Evolutionary conservation across 805 yeast species (phyloP), one percentile per base, ranked within the genome.

Genomic region (Metschnikowia reukaufii): DNA sequence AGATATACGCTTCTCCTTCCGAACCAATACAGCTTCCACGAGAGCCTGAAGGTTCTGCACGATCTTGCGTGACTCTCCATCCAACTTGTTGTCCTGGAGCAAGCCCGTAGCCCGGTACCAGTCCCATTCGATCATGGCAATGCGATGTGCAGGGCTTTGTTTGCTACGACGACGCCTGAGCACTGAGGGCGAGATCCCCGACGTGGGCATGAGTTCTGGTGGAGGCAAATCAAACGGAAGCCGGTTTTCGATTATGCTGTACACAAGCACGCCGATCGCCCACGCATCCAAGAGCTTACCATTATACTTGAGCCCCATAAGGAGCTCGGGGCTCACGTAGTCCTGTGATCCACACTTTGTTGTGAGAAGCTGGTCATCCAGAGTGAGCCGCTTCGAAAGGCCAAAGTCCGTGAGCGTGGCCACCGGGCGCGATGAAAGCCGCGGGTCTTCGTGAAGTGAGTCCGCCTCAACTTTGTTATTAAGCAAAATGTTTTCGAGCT

Each of bases 281-380:
- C 99, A 94, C 16, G 91, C 74, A 64, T 94, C 99, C 40, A 94
- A 85, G 53, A 88, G 82, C 43, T 86, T 78, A 10, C 99, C 99
- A 59, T 92, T 92, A 61, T 94, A 94, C 6, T 89, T 85, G 46
- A 88, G 74, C 1, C 98, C 98, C 81, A 94, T 80, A 32, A 94
- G 70, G 19, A 94, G 68, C 61, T 94, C 99, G 0, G 99, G 99
- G 0, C 97, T 85, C 6, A 94, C 96, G 59, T 94, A 94, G 63
- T 94, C 99, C 52, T 88, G 97, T 1, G 96, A 88, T 0, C 99
- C 99, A 65, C 99, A 94, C 50, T 98, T 69, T 1, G 98, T 92
- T 2, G 87, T 77, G 20, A 95, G 73, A 47, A 84, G 57, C 20
- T 89, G 86, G 53, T 79, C 72, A 1, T 70, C 74, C 1, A 81